Evolutionary conservation across 1,139 yeast species (phyloP).

Genomic region (Geotrichum australiense): DNA sequence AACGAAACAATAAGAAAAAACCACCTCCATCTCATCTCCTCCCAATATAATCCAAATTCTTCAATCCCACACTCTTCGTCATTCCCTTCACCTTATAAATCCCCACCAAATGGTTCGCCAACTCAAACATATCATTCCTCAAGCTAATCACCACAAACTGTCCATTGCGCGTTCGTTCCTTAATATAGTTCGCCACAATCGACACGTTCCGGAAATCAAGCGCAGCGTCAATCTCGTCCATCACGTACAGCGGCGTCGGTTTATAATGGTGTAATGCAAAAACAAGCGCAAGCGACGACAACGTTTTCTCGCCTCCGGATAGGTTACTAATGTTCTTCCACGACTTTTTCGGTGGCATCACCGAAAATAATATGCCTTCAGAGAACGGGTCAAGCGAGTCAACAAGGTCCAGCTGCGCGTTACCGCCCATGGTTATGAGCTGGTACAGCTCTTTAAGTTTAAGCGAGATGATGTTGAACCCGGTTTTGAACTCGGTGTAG

Average conservation of each 20-base stretch:
- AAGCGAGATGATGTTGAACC: conserved; percentile 78
- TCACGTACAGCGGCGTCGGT: conserved; percentile 95
- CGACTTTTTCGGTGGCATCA: conserved; percentile 98
- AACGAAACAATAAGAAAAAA: neutral
- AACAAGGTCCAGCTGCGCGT: conserved; percentile 92
- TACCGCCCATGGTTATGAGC: conserved; percentile 99
- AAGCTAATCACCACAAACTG: conserved; percentile 93
- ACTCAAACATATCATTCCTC: conserved; percentile 95
- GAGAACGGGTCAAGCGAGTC: conserved; percentile 97
- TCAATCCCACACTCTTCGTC: conserved; percentile 76
- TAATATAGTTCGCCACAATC: conserved; percentile 93
- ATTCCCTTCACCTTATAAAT: conserved; percentile 88
- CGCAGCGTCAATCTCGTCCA: conserved; percentile 99
- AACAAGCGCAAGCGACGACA: conserved; percentile 89
- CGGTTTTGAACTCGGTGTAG: conserved; percentile 86
- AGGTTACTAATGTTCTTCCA: conserved; percentile 94
- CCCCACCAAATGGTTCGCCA: conserved; percentile 90
- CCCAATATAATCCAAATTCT: conserved; percentile 47
- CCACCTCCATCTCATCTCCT: too few relatives aligned
- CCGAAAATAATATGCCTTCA: conserved; percentile 93
- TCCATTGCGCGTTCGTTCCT: conserved; percentile 91
- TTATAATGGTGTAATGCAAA: conserved; percentile 94
- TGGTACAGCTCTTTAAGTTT: conserved; percentile 96
- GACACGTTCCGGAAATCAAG: conserved; percentile 94
- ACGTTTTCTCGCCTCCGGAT: conserved; percentile 97